Conservation (phyloP, 331 rosid species). For the Rosa hybrid region DNA sequence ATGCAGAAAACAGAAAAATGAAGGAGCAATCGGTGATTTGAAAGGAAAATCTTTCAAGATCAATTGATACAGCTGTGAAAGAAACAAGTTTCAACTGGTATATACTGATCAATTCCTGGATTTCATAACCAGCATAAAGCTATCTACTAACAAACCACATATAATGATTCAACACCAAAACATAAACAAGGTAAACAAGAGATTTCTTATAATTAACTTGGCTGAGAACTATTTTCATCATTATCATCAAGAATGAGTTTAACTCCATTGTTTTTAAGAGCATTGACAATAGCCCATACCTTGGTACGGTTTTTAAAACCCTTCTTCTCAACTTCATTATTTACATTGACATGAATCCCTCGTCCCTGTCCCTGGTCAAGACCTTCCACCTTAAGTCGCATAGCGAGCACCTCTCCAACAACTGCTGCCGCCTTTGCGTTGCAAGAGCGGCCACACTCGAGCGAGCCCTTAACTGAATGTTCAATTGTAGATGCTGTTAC, state of each 20-base stretch:
- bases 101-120: neutral
- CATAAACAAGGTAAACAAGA: neutral
- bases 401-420: conserved; percentile 90
- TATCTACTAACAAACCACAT: neutral
- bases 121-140: conserved; percentile 1
- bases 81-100: neutral
- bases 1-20: neutral
- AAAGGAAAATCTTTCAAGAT: neutral
- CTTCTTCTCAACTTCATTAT: conserved; percentile 79
- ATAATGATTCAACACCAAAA: neutral
- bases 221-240: conserved; percentile 37
- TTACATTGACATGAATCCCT: conserved; percentile 75
- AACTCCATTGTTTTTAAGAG: conserved; percentile 71
- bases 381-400: conserved; percentile 84
- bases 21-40: neutral
- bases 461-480: conserved; percentile 69
- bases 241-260: conserved; percentile 60
- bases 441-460: conserved; percentile 85
- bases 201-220: conserved; percentile 25
- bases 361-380: conserved; percentile 76
- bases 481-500: conserved; percentile 75
- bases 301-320: conserved; percentile 81
- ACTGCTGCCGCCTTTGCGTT: conserved; percentile 88
- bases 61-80: neutral
- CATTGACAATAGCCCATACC: conserved; percentile 83